These are phyloP conservation scores for Pseudocercospora ulei DNA, from an alignment of 2,329 filamentous ascomycete genomes.

Conservation along the genomic window DNA sequence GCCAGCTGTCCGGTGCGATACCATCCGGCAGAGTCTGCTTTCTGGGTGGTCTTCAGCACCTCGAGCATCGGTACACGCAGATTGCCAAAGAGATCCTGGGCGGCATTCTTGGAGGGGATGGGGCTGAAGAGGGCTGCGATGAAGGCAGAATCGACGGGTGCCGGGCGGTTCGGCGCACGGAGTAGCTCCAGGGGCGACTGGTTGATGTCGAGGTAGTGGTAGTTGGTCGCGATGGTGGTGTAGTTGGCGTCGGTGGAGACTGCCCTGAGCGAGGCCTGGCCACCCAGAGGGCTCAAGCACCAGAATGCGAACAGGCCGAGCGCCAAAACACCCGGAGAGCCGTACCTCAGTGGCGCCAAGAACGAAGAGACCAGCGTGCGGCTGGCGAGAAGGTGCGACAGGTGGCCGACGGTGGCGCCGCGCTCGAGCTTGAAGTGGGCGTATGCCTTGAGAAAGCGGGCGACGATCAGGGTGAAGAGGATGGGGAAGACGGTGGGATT, in stretches of 20 bases:
- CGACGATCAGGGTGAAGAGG: slow-evolving; percentile 11
- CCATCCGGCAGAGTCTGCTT: slow-evolving; percentile 14
- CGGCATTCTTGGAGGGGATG: slow-evolving; percentile 10
- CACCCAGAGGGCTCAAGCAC: slow-evolving; percentile 11
- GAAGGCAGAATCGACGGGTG: slow-evolving; percentile 13
- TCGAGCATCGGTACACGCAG: slow-evolving; percentile 17
- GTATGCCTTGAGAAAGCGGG: slow-evolving; percentile 8
- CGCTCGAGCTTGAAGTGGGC: slow-evolving; percentile 9
- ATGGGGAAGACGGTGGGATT: slow-evolving; percentile 14
- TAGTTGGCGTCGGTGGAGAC: slow-evolving; percentile 7
- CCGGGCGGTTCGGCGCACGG: slow-evolving; percentile 1
- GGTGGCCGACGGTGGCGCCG: slow-evolving; percentile 9
- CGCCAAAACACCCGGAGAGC: slow-evolving; percentile 4
- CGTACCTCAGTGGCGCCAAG: slow-evolving; percentile 4
- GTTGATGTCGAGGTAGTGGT: slow-evolving; percentile 12
- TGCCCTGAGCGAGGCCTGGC: slow-evolving; percentile 11
- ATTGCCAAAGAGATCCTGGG: slow-evolving; percentile 17
- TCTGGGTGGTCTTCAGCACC: slow-evolving; percentile 7
- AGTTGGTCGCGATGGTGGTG: slow-evolving; percentile 9
- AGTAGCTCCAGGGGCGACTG: slow-evolving; percentile 8
- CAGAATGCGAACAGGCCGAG: slow-evolving; percentile 7
- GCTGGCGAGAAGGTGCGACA: slow-evolving; percentile 13
- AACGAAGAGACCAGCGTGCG: slow-evolving; percentile 6
- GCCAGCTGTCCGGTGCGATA: slow-evolving; percentile 10
- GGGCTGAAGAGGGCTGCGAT: slow-evolving; percentile 14